Conservation (phyloP, 192 early-diverging fungal genomes). For the Chytriomyces sp. region DNA sequence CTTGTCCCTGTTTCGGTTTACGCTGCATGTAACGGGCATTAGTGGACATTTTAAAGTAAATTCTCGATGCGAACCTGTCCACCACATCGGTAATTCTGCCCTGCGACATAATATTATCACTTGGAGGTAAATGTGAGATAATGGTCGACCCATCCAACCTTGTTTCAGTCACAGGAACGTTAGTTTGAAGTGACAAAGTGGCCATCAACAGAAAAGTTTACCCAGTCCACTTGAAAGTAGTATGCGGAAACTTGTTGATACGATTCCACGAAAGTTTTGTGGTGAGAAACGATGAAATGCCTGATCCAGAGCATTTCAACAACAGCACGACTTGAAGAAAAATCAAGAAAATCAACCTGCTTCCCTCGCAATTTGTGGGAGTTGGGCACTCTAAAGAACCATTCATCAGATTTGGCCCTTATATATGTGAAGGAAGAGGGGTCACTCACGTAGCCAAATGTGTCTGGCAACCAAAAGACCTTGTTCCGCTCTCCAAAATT, state of each 20-base stretch:
- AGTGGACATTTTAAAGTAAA: not conserved
- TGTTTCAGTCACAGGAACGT: not conserved
- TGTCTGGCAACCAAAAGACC: conserved; percentile 88
- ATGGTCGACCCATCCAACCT: conserved; percentile 80
- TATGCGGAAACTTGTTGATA: conserved; percentile 95
- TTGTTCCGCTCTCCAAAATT: conserved; percentile 46
- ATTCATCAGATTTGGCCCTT: not conserved
- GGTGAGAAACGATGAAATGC: conserved; percentile 91
- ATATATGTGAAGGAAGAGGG: not conserved
- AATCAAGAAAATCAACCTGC: conserved; percentile 51
- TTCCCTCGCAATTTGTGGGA: conserved; percentile 87
- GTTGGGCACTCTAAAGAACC: conserved; percentile 34
- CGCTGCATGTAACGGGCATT: conserved; percentile 44
- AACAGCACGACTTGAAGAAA: not conserved
- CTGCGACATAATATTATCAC: conserved; percentile 83
- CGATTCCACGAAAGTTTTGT: conserved; percentile 99
- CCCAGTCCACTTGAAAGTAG: conserved; percentile 94
- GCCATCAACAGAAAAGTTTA: conserved; percentile 1
- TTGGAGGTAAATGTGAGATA: conserved; percentile 87
- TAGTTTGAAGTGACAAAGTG: not conserved
- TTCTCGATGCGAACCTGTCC: conserved; percentile 36
- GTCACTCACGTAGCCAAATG: conserved; percentile 35
- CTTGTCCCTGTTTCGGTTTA: conserved; percentile 85
- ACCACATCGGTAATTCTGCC: conserved; percentile 61
- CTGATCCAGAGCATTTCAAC: not conserved